These are phyloP conservation scores for Plectosphaerella plurivora DNA, from an alignment of 2,329 filamentous ascomycete genomes.

Conservation along the genomic window DNA sequence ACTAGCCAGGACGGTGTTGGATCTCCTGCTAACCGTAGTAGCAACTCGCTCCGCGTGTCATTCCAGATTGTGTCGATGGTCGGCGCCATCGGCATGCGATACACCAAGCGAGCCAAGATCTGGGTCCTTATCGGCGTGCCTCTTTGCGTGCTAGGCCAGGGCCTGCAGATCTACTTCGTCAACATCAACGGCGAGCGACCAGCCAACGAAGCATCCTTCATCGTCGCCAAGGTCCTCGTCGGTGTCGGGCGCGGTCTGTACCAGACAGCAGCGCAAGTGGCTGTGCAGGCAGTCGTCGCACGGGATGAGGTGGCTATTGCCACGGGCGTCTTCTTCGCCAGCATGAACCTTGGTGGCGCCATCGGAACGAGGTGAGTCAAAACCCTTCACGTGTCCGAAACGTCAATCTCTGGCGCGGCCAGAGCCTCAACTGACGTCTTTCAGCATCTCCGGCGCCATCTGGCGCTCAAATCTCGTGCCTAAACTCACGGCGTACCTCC, in stretches of 20 bases:
- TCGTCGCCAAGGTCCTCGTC: conserved; percentile 26
- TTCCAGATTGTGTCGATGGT: conserved; percentile 31
- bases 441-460: conserved; percentile 29
- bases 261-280: conserved; percentile 26
- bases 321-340: conserved; percentile 27
- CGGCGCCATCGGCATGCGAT: conserved; percentile 28
- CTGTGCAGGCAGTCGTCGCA: conserved; percentile 26
- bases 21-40: conserved; percentile 19
- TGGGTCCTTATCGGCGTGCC: conserved; percentile 26
- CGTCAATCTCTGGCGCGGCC: too few species aligned
- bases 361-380: conserved; percentile 9
- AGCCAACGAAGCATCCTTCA: conserved; percentile 26
- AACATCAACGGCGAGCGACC: conserved; percentile 16
- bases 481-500: conserved; percentile 19
- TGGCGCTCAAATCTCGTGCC: conserved; percentile 23
- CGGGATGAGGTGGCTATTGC: conserved; percentile 28
- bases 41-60: conserved; percentile 23
- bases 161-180: conserved; percentile 22
- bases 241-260: conserved; percentile 28
- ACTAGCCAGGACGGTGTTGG: conserved; percentile 16
- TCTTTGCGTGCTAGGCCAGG: conserved; percentile 28
- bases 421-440: neutral
- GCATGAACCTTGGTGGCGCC: conserved; percentile 24
- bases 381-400: neutral
- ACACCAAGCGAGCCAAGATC: conserved; percentile 26